Evolutionary conservation across 768 basidiomycete genomes (phyloP).

Genomic region (Dentipellis fragilis): DNA sequence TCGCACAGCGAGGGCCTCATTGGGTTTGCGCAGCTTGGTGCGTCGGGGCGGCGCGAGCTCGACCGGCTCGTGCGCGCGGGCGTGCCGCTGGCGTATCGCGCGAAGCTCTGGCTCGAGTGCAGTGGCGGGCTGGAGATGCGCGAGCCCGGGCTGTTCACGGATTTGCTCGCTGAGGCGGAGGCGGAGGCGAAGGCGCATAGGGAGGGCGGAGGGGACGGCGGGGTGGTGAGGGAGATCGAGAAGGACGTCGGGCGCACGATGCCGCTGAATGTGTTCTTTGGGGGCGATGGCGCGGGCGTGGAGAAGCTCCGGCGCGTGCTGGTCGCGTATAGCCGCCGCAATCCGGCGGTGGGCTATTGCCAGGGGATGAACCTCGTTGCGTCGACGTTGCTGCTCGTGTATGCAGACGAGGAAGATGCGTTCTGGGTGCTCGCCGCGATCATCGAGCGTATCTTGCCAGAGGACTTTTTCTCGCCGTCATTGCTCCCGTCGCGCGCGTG

Average conservation of each 20-base stretch:
- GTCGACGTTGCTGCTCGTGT: slow-evolving; percentile 85
- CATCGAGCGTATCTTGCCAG: slow-evolving; percentile 80
- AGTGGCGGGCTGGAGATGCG: slow-evolving; percentile 87
- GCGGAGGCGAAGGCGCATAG: slow-evolving; percentile 8
- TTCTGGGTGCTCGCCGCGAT: slow-evolving; percentile 92
- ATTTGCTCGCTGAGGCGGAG: slow-evolving; percentile 53
- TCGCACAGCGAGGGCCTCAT: slow-evolving; percentile 78
- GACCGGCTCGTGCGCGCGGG: slow-evolving; percentile 73
- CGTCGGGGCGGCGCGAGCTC: slow-evolving; percentile 73
- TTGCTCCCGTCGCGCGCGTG: slow-evolving; percentile 90
- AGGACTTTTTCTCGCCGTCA: slow-evolving; percentile 89
- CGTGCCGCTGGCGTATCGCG: slow-evolving; percentile 80
- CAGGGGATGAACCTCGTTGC: slow-evolving; percentile 96
- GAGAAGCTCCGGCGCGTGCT: slow-evolving; percentile 85
- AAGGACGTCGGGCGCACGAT: slow-evolving; percentile 90
- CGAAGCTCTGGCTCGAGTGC: slow-evolving; percentile 89
- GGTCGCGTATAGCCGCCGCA: slow-evolving; percentile 86
- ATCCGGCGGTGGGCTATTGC: slow-evolving; percentile 87
- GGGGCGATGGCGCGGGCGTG: slow-evolving; percentile 91
- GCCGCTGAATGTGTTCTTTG: slow-evolving; percentile 95
- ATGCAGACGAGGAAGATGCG: slow-evolving; percentile 93
- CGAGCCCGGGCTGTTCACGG: slow-evolving; percentile 85
- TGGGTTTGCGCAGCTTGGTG: slow-evolving; percentile 83
- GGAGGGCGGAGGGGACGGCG: slow-evolving; percentile 19
- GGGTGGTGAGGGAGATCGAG: slow-evolving; percentile 76